A percentile compares a stretch with the other conserved stretches of the same genome.
Evolutionary conservation across 2,329 filamentous ascomycete genomes (phyloP).

Genomic region (Raffaelea ambrosiae): DNA sequence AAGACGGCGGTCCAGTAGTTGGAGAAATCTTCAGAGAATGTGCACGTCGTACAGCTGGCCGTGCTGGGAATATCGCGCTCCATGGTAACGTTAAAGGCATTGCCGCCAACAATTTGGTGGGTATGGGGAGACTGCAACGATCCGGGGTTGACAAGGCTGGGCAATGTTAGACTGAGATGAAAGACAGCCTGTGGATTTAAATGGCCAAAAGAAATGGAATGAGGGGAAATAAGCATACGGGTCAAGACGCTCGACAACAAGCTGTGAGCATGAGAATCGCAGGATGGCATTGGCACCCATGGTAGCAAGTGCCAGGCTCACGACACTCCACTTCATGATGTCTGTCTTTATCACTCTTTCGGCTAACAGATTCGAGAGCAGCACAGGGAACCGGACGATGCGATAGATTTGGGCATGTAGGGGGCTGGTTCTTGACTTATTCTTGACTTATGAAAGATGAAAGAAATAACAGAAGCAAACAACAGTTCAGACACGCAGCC

Average conservation of each 20-base stretch:
- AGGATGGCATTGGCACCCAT: background rate
- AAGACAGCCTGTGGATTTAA: too few relatives aligned
- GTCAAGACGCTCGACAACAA: constrained; percentile 4
- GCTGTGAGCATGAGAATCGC: constrained; percentile 8
- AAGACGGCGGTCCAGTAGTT: constrained; percentile 22
- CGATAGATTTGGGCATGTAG: too few relatives aligned
- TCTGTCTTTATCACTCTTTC: too few relatives aligned
- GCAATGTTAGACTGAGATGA: background rate
- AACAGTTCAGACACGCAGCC: too few relatives aligned
- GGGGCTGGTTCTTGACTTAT: too few relatives aligned
- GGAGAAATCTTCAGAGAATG: constrained; percentile 22
- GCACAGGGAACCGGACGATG: too few relatives aligned
- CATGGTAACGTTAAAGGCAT: constrained; percentile 21
- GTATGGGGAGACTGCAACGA: constrained; percentile 6
- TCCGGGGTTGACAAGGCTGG: constrained; percentile 8
- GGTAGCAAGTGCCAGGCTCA: background rate
- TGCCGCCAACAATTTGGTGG: constrained; percentile 12
- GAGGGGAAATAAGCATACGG: too few relatives aligned
- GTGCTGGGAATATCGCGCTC: constrained; percentile 9
- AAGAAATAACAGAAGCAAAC: too few relatives aligned
- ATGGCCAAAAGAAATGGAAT: too few relatives aligned
- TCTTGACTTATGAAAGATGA: too few relatives aligned
- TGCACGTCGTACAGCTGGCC: constrained; percentile 14
- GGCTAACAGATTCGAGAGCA: too few relatives aligned
- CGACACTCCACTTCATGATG: background rate